Conservation (phyloP, 179 eudicot genomes). For the Kewa caespitosa region DNA sequence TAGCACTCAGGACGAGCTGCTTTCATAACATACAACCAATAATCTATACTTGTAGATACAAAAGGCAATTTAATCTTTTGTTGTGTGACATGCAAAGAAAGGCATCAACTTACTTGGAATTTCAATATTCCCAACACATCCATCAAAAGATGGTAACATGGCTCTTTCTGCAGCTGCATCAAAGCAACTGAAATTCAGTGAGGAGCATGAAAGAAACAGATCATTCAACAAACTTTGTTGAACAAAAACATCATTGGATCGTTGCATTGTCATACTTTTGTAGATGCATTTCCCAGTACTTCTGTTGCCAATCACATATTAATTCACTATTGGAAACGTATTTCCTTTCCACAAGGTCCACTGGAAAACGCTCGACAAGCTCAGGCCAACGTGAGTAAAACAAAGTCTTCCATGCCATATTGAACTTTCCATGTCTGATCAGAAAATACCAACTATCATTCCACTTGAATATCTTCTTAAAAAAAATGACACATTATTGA, state of each 20-base stretch:
- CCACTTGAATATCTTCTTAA: conserved; percentile 7
- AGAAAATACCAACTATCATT: conserved; percentile 2
- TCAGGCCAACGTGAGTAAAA: conserved; percentile 61
- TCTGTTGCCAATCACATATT: conserved; percentile 62
- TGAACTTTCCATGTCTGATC: conserved; percentile 60
- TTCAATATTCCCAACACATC: conserved; percentile 53
- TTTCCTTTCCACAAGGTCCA: conserved; percentile 25
- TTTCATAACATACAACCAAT: no score
- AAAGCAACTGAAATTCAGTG: conserved; percentile 64
- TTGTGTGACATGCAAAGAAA: conserved; percentile 1
- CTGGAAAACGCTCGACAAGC: conserved; percentile 25
- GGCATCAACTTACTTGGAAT: conserved; percentile 56
- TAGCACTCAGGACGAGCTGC: no score
- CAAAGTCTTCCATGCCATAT: conserved; percentile 57
- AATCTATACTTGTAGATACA: no score
- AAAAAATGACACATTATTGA: background rate
- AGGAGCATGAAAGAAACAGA: conserved; percentile 25
- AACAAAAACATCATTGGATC: background rate
- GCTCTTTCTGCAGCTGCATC: conserved; percentile 88
- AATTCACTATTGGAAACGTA: conserved; percentile 26
- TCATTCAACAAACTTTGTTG: conserved; percentile 1
- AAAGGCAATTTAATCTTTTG: no score
- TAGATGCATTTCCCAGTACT: conserved; percentile 85
- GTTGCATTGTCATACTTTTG: conserved; percentile 58
- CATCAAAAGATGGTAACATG: conserved; percentile 62